Evolutionary conservation across 2,329 filamentous ascomycete genomes (phyloP), one percentile per base, ranked within the genome.

Genomic region (Fusarium redolens): DNA sequence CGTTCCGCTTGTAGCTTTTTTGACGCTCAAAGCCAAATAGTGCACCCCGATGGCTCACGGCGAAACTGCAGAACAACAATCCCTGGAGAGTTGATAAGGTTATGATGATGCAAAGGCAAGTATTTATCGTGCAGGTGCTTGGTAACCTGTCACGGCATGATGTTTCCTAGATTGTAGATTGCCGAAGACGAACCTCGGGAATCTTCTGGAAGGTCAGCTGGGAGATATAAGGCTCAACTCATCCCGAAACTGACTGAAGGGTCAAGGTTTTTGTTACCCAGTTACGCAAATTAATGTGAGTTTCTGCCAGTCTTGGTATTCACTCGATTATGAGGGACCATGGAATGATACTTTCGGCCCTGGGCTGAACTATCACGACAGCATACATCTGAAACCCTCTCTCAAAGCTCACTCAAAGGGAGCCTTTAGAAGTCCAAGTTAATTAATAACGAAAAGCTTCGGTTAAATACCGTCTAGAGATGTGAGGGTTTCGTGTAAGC

Each of bases 261-360:
- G 14, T 17, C 18, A 13, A n/a, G 4, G 4, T 3, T 14, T 5
- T 5, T 45, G 8, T 28, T 28, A 28, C 12, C 7, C 2, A 6
- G 1, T 8, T 2, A 15, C 45, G 17, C 4, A 1, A 33, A 12
- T 15, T 12, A 8, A 9, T 33, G 18, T n/a, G 6, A 12, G 6
- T 17, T 31, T n/a, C 12, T 31, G 3, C 20, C 9, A 6, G 28
- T 7, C 17, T 11, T 12, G 13, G 14, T 22, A 50, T 12, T 3
- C 3, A 20, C 10, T 12, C 5, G 6, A 31, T 11, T 5, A 9
- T 2, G n/a, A 17, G 20, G n/a, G 10, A n/a, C 14, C 7, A 50
- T 22, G 14, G 12, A 50, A 31, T 30, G 14, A 17, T 12, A 31
- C 11, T 7, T n/a, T 22, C 28, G 13, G 5, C 25, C 25, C 30